Conservation (phyloP, 208 protist genomes). For the Wallacemonas collosoma region DNA sequence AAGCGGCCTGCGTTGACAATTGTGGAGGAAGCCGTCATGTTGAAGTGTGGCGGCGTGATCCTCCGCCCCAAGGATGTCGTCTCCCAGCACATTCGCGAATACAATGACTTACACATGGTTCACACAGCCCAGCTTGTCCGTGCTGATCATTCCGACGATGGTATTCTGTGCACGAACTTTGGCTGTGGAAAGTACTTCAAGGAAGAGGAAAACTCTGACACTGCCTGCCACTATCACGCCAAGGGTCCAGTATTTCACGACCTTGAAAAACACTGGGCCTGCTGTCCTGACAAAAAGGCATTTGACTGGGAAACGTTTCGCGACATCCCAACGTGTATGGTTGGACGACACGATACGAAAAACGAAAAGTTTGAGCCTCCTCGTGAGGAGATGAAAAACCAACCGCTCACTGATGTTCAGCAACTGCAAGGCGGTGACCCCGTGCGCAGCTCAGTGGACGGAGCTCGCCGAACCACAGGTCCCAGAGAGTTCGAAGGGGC, state of each 20-base stretch:
- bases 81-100: constrained; percentile 49
- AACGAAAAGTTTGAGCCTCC: constrained; percentile 55
- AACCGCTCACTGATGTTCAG: constrained; percentile 47
- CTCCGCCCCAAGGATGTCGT: constrained; percentile 51
- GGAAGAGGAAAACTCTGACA: constrained; percentile 71
- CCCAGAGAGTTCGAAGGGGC: constrained; percentile 85
- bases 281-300: constrained; percentile 67
- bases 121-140: constrained; percentile 36
- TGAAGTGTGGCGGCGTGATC: constrained; percentile 58
- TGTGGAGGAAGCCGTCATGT: constrained; percentile 34
- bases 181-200: constrained; percentile 77
- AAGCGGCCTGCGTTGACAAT: constrained; percentile 29
- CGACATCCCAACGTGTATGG: constrained; percentile 60
- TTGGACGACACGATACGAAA: constrained; percentile 50
- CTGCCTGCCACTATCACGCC: constrained; percentile 62
- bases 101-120: constrained; percentile 73
- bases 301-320: constrained; percentile 88
- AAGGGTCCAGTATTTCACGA: constrained; percentile 85
- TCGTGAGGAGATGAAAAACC: constrained; percentile 47
- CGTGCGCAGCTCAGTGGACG: not conserved
- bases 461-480: constrained; percentile 34
- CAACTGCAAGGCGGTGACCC: not conserved
- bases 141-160: constrained; percentile 31
- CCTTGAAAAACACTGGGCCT: constrained; percentile 83
- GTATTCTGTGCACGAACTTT: constrained; percentile 76